Base-by-base conservation (phyloP, 805 yeast species). In the Candida ficus region DNA sequence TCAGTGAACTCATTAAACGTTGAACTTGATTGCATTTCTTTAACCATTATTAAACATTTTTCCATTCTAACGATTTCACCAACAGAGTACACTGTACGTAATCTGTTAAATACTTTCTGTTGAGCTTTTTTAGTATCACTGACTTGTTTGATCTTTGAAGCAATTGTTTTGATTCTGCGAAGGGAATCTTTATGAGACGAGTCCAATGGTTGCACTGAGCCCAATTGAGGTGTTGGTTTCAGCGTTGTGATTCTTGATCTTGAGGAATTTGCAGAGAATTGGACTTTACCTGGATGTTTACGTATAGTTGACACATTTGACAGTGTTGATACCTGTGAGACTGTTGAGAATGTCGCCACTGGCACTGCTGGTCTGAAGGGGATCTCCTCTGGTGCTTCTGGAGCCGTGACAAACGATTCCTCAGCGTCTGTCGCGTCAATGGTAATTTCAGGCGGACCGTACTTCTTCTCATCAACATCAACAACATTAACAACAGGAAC, bases 61-160 rank as follows among this genome's bases (percentile, higher is more conserved):
- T 83, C 90, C 46, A 74, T 62, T 43, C 77, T 73, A 4, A 89
- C 64, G 12, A 86, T 70, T 39, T 81, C 82, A 4, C 95, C 95
- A 1, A 62, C 64, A 14, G 63, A 47, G 44, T 65, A 70, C 11
- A 50, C 52, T 21, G 55, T 54, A 33, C 68, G 58, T 41, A 66
- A 37, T 38, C 48, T 51, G 41, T 50, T 50, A 29, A 57, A 43
- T 27, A 48, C 45, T 28, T 48, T 41, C 37, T 44, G 48, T 47
- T 54, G 35, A 42, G 29, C 38, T 25, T 38, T 44, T 39, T 32
- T 35, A 33, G 33, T 33, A 45, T 50, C 53, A 25, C 38, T 37
- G 35, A 35, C 43, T 3, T 46, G 13, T 18, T 23, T 39, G 4
- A 42, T 42, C 20, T 54, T 53, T 5, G 50, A 42, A 1, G 62